Percentiles rank a stretch among this genome's conserved stretches.
Evolutionary conservation across 805 yeast genomes (phyloP).

Genomic region (Jamesozyma gamospora): DNA sequence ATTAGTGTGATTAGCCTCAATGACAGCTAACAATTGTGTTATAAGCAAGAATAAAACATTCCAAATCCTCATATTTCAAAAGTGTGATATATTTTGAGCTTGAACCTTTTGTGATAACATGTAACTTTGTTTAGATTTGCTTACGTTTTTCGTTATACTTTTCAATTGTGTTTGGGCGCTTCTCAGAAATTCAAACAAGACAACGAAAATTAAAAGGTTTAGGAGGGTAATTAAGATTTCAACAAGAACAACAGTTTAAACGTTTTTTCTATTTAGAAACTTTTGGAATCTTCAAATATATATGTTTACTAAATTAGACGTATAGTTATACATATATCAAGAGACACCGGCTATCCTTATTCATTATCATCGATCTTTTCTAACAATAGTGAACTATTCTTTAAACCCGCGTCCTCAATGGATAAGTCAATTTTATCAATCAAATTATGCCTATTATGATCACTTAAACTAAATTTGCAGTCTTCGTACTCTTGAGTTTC

Average conservation of each 20-base stretch:
- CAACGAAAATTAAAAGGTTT: too few relatives aligned
- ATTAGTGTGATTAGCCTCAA: slow-evolving; percentile 39
- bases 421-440: slow-evolving; percentile 42
- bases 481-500: slow-evolving; percentile 36
- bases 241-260: too few relatives aligned
- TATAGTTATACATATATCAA: too few relatives aligned
- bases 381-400: slow-evolving; percentile 69
- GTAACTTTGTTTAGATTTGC: too few relatives aligned
- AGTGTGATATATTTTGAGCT: not conserved
- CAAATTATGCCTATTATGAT: slow-evolving; percentile 49
- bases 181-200: too few relatives aligned
- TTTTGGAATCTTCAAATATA: too few relatives aligned
- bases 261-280: too few relatives aligned
- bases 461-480: slow-evolving; percentile 44
- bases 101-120: too few relatives aligned
- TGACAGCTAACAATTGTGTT: not conserved
- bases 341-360: not conserved
- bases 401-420: slow-evolving; percentile 65
- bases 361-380: slow-evolving; percentile 31
- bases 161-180: too few relatives aligned
- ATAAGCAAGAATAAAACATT: not conserved
- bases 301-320: too few relatives aligned
- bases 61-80: slow-evolving; percentile 1
- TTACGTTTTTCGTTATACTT: too few relatives aligned
- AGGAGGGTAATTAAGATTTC: too few relatives aligned